These are phyloP conservation scores for Citrus medica DNA, from an alignment of 345 rosid genomes.

Conservation along the genomic window DNA sequence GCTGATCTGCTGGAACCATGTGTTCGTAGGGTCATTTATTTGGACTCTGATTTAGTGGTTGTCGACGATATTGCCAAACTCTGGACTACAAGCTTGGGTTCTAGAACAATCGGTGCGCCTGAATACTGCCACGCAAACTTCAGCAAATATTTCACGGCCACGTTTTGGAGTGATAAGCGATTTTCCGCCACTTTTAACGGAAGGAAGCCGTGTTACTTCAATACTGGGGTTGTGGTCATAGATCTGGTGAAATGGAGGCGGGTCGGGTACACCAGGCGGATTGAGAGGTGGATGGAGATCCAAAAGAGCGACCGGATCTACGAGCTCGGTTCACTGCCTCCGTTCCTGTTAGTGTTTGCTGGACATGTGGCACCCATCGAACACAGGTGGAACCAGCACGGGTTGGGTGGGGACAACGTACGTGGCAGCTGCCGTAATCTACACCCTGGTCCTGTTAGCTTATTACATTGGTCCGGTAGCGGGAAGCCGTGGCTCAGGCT, in stretches of 20 bases:
- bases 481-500: slow-evolving; percentile 97
- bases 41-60: slow-evolving; percentile 88
- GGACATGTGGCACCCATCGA: slow-evolving; percentile 90
- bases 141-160: slow-evolving; percentile 73
- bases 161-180: slow-evolving; percentile 64
- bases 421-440: slow-evolving; percentile 87
- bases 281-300: slow-evolving; percentile 97
- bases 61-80: slow-evolving; percentile 82
- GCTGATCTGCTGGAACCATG: slow-evolving; percentile 86
- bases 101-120: slow-evolving; percentile 88
- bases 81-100: slow-evolving; percentile 61
- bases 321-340: slow-evolving; percentile 94
- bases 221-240: slow-evolving; percentile 95
- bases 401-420: slow-evolving; percentile 90
- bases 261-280: slow-evolving; percentile 64
- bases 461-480: slow-evolving; percentile 97
- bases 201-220: slow-evolving; percentile 76
- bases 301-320: slow-evolving; percentile 85
- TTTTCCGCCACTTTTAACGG: slow-evolving; percentile 52
- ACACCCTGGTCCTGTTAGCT: slow-evolving; percentile 90
- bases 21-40: slow-evolving; percentile 75
- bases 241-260: slow-evolving; percentile 88
- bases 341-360: slow-evolving; percentile 74
- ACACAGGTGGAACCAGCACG: slow-evolving; percentile 98
- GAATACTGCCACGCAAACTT: slow-evolving; percentile 97